These are phyloP conservation scores for Crithidia acanthocephali DNA, from an alignment of 208 protist genomes.

Conservation along the genomic window DNA sequence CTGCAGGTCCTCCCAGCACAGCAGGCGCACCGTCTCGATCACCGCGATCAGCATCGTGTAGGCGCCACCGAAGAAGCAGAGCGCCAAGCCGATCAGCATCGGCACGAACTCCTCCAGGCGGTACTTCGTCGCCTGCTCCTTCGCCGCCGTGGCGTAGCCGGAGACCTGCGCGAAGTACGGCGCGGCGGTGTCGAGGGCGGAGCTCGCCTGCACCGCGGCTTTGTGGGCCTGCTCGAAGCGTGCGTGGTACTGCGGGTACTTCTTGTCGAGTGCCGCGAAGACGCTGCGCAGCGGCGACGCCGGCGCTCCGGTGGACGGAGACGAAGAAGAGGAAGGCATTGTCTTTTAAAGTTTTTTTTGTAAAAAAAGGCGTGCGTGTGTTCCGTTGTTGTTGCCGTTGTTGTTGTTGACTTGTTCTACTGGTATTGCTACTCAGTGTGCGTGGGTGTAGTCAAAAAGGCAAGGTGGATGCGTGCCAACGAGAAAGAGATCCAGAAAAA, in stretches of 20 bases:
- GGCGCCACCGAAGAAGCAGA: slow-evolving; percentile 87
- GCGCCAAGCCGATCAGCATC: slow-evolving; percentile 60
- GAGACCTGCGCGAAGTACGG: slow-evolving; percentile 32
- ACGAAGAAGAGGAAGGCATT: not conserved
- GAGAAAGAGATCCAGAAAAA: no score
- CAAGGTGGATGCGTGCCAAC: no score
- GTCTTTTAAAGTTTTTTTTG: no score
- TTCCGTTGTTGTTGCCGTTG: not conserved
- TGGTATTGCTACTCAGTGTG: no score
- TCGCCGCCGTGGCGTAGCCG: slow-evolving; percentile 10
- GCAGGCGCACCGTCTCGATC: slow-evolving; percentile 72
- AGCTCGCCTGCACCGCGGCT: slow-evolving; percentile 23
- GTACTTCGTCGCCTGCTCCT: slow-evolving; percentile 32
- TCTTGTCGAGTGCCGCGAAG: slow-evolving; percentile 46
- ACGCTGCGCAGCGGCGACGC: slow-evolving; percentile 37
- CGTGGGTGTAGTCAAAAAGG: no score
- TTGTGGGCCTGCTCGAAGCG: slow-evolving; percentile 33
- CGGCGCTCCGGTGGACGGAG: not conserved
- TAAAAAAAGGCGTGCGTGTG: not conserved
- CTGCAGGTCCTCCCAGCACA: slow-evolving; percentile 69
- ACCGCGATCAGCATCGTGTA: slow-evolving; percentile 78
- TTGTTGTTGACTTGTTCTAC: no score
- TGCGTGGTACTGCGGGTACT: slow-evolving; percentile 49
- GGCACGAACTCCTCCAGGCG: slow-evolving; percentile 46
- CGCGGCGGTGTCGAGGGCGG: slow-evolving; percentile 30